These are phyloP conservation scores for Pyrrhoderma lamaoense DNA, from an alignment of 1,284 basidiomycete genomes.

Conservation along the genomic window DNA sequence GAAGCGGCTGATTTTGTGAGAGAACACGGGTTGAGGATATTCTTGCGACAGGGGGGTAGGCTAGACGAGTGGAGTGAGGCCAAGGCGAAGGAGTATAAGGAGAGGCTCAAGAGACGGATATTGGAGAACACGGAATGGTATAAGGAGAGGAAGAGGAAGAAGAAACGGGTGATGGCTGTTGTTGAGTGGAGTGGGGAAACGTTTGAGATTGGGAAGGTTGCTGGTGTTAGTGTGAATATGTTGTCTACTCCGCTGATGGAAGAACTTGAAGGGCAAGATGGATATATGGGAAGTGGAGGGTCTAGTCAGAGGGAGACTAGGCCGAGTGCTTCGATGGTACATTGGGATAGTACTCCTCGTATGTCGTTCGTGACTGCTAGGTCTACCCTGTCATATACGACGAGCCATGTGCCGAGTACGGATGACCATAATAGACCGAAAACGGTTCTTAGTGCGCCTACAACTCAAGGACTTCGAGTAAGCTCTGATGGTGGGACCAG, in stretches of 20 bases:
- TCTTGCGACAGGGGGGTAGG: conserved; percentile 53
- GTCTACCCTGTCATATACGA: neutral
- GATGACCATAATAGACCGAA: neutral
- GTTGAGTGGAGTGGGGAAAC: conserved; percentile 61
- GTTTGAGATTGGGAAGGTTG: conserved; percentile 65
- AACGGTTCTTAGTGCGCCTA: conserved; percentile 2
- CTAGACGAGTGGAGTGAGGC: conserved; percentile 59
- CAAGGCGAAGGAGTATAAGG: conserved; percentile 40
- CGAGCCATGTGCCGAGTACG: neutral
- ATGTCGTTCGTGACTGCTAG: neutral
- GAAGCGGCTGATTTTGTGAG: conserved; percentile 38
- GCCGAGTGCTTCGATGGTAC: conserved; percentile 6
- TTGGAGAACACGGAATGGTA: conserved; percentile 37
- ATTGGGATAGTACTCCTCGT: conserved; percentile 6
- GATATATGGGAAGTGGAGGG: neutral
- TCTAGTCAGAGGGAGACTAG: neutral
- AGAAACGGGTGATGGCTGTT: conserved; percentile 24
- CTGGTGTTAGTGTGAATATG: conserved; percentile 44
- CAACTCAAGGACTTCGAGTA: neutral
- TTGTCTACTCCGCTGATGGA: conserved; percentile 21
- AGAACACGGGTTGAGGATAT: conserved; percentile 54
- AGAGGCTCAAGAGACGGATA: conserved; percentile 58
- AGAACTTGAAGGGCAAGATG: neutral
- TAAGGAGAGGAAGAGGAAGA: conserved; percentile 30
- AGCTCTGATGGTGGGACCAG: conserved; percentile 4